phyloP scores from a whole-genome alignment of 2,329 filamentous ascomycete species.

The Hymenoscyphus salicellus region DNA sequence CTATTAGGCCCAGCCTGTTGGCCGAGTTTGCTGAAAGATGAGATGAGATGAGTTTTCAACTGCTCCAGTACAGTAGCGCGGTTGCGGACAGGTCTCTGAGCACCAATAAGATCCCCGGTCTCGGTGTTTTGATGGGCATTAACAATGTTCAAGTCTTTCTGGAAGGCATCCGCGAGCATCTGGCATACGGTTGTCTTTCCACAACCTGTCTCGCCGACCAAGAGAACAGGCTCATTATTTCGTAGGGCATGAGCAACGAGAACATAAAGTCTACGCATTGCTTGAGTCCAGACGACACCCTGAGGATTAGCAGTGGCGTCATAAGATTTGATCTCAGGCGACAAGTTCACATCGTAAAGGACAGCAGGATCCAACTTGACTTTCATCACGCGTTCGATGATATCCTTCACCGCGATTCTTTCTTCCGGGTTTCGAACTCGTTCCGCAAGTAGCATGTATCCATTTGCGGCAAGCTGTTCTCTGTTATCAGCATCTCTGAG shows the following conservation, averaged over 20 bases:
- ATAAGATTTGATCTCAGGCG: conserved; percentile 54
- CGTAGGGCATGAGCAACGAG: conserved; percentile 81
- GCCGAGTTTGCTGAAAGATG: conserved; percentile 41
- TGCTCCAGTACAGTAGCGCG: conserved; percentile 67
- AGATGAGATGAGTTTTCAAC: conserved; percentile 59
- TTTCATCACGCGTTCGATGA: conserved; percentile 89
- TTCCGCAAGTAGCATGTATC: conserved; percentile 94
- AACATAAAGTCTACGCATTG: conserved; percentile 88
- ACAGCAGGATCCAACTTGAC: conserved; percentile 71
- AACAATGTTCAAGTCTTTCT: conserved; percentile 77
- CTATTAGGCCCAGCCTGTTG: conserved; percentile 55
- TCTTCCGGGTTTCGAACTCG: conserved; percentile 90
- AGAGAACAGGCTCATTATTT: conserved; percentile 88
- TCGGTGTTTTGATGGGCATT: conserved; percentile 99
- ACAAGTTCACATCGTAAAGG: conserved; percentile 65
- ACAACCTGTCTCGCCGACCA: conserved; percentile 95
- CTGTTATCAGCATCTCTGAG: conserved; percentile 78
- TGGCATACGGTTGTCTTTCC: conserved; percentile 98
- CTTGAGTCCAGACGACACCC: conserved; percentile 86
- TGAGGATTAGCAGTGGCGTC: conserved; percentile 50
- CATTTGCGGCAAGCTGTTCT: conserved; percentile 85
- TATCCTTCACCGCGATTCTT: conserved; percentile 74
- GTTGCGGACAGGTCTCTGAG: conserved; percentile 87
- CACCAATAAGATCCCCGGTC: conserved; percentile 94
- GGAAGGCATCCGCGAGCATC: conserved; percentile 76